Conservation (phyloP, 352 stramenopile genomes). For the Pythium volutum region DNA sequence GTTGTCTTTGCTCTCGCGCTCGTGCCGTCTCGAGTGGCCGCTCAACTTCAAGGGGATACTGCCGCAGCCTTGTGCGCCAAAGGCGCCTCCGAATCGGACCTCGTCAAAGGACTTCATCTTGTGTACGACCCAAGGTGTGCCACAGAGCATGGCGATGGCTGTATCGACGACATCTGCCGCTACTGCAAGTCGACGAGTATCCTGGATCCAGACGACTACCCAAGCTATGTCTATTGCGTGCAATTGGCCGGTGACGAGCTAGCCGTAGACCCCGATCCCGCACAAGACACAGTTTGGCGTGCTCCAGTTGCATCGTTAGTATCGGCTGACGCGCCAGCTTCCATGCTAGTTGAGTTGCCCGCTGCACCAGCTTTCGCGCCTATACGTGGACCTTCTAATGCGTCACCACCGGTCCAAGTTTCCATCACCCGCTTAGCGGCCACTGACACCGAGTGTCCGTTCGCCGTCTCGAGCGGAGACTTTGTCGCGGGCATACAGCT, state of each 20-base stretch:
- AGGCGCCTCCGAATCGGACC: background rate
- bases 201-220: no score
- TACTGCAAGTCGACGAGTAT: background rate
- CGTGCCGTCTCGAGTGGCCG: background rate
- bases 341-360: no score
- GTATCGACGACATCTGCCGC: background rate
- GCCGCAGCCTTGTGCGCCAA: no score
- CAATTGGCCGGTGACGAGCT: no score
- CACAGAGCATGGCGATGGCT: background rate
- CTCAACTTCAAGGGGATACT: background rate
- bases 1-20: no score
- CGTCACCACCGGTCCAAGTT: background rate
- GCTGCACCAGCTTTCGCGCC: no score
- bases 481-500: slow-evolving; percentile 30
- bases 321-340: no score
- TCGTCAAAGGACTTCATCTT: background rate
- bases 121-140: background rate
- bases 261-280: no score
- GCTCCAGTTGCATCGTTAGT: no score
- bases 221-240: no score
- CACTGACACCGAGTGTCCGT: background rate
- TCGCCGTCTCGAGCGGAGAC: slow-evolving; percentile 5
- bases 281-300: no score
- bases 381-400: background rate
- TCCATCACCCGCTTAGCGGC: no score